Percentiles rank a stretch among this genome's conserved stretches.
Conservation (phyloP, 768 basidiomycete genomes). For the Trametes cingulata region DNA sequence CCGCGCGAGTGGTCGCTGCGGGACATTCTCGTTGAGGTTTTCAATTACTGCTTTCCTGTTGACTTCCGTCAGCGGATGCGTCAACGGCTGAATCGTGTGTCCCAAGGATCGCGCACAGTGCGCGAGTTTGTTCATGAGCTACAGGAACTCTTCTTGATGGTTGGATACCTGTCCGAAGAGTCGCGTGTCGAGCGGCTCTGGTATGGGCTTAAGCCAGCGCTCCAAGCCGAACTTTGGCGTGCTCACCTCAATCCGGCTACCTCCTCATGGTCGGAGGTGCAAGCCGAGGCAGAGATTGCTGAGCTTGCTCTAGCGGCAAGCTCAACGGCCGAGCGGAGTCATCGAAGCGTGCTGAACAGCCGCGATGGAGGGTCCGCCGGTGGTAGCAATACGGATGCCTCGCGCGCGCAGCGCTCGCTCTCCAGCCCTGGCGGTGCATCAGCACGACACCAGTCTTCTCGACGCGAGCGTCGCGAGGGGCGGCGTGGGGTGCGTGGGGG, state of each 20-base stretch:
- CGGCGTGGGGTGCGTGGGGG: too few relatives aligned
- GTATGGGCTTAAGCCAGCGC: not conserved
- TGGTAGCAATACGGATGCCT: too few relatives aligned
- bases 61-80: slow-evolving; percentile 21
- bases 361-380: too few relatives aligned
- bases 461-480: too few relatives aligned
- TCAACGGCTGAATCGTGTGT: not conserved
- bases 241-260: not conserved
- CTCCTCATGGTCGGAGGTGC: not conserved
- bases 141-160: slow-evolving; percentile 15
- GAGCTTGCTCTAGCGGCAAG: not conserved
- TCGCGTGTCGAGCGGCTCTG: slow-evolving; percentile 12
- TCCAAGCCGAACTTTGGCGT: slow-evolving; percentile 13
- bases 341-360: too few relatives aligned
- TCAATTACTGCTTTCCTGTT: slow-evolving; percentile 28
- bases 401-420: too few relatives aligned
- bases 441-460: too few relatives aligned
- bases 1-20: slow-evolving; percentile 17
- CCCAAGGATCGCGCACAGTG: slow-evolving; percentile 7
- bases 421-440: too few relatives aligned
- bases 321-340: too few relatives aligned
- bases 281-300: not conserved
- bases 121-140: slow-evolving; percentile 22
- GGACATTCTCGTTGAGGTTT: slow-evolving; percentile 20
- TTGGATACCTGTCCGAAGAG: slow-evolving; percentile 5